These are phyloP conservation scores for Parascedosporium putredinis DNA, from an alignment of 2,329 filamentous ascomycete genomes.

Conservation along the genomic window DNA sequence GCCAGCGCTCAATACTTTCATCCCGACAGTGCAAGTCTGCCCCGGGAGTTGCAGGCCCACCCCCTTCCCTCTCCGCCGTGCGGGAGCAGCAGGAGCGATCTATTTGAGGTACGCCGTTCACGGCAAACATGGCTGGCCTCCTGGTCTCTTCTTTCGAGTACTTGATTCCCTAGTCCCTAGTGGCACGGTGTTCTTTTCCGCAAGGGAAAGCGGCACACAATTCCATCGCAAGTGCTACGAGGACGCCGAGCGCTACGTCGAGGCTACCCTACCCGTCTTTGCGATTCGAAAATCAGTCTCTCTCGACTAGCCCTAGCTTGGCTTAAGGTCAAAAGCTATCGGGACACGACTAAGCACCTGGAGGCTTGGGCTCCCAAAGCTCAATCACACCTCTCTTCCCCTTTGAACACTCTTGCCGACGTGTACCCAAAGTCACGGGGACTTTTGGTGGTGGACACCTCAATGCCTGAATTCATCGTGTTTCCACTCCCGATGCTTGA, in stretches of 20 bases:
- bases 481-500: background rate
- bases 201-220: too few relatives aligned
- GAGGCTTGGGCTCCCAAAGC: background rate
- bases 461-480: background rate
- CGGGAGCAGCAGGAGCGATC: too few relatives aligned
- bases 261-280: background rate
- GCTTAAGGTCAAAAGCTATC: background rate
- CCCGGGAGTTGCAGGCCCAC: too few relatives aligned
- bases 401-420: background rate
- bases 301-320: background rate
- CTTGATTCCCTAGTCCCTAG: too few relatives aligned
- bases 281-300: background rate
- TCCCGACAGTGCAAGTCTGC: too few relatives aligned
- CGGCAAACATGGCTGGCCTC: too few relatives aligned
- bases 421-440: background rate
- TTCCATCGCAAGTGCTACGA: too few relatives aligned
- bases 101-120: too few relatives aligned
- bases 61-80: too few relatives aligned
- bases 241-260: background rate
- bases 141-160: too few relatives aligned
- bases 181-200: too few relatives aligned
- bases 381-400: background rate
- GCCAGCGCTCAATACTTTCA: too few relatives aligned
- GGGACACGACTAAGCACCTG: background rate
- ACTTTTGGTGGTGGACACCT: background rate